Conservation (phyloP, 345 rosid species). For the Citrus sinensis region DVS_A1.0 CM039162.1:32705501-32706000, state of each 20-base stretch:
- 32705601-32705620: conserved; percentile 31
- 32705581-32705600: conserved; percentile 45
- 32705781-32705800: conserved; percentile 32
- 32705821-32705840: conserved; percentile 35
- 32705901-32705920: conserved; percentile 27
- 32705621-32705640: conserved; percentile 27
- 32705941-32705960: conserved; percentile 21
- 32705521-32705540: neutral
- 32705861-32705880: conserved; percentile 42
- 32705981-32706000: conserved; percentile 95
- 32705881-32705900: conserved; percentile 28
- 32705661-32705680: conserved; percentile 33
- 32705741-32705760: conserved; percentile 37
- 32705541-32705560: neutral
- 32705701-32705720: conserved; percentile 29
- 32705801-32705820: conserved; percentile 39
- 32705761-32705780: conserved; percentile 22
- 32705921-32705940: conserved; percentile 13
- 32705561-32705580: conserved; percentile 7
- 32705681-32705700: conserved; percentile 35
- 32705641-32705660: conserved; percentile 40
- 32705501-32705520: neutral
- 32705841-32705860: conserved; percentile 33
- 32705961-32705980: conserved; percentile 50
- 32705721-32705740: conserved; percentile 45